Evolutionary conservation across 179 eudicot genomes (phyloP), one percentile per base, ranked within the genome.

Genomic region (Silene coronaria): DNA sequence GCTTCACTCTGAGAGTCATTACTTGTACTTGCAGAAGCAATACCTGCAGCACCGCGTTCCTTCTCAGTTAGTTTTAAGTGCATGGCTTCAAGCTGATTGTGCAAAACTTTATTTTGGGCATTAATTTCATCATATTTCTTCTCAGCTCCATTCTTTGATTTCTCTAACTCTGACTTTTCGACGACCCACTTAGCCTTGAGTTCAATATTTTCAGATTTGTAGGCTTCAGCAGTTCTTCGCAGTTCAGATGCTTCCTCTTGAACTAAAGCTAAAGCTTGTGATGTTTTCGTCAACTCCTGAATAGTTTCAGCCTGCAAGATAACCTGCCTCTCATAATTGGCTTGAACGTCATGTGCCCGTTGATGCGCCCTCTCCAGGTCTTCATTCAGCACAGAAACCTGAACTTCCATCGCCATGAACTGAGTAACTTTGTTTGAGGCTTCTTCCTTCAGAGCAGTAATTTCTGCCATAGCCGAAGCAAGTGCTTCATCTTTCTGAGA

Each of bases 301-400:
- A 96, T 96, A 48, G 99, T 93, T 80, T 91, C 97, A 3, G 96
- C 88, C 81, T 93, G 99, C 72, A 89, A 85, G 65, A 96, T 85
- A 77, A 95, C 97, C 92, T 96, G 99, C 82, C 98, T 87, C 80
- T 93, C 96, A 80, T 96, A 96, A 79, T 96, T 96, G 71, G 81
- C 86, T 76, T 90, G 97, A 78, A 89, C 86, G 76, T 88, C 81
- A 78, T 85, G 86, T 83, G 91, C 88, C 66, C 83, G 85, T 77
- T 86, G 85, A 75, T 88, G 98, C 80, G 90, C 96, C 76, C 76
- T 86, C 79, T 88, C 97, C 82, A 96, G 78, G 76, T 91, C 91
- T 71, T 91, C 86, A 80, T 85, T 86, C 88, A 93, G 76, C 23
- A 84, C 73, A 74, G 86, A 76, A 32, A 96, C 73, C 78, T 86